Evolutionary conservation across 1,284 basidiomycete genomes (phyloP).

Genomic region (Boletus smithii): DNA sequence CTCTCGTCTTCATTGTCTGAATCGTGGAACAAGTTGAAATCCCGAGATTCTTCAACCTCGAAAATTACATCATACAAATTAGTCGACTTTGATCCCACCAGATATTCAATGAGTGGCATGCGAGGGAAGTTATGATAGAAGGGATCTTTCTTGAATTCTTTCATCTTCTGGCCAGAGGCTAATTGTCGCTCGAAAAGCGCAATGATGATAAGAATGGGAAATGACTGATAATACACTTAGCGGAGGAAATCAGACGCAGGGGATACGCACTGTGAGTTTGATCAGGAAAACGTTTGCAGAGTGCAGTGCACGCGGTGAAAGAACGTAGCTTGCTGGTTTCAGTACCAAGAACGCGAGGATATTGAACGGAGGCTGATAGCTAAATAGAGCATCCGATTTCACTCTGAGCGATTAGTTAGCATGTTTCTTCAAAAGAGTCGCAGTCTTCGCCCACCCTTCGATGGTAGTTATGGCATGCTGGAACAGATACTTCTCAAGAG

Average conservation of each 20-base stretch:
- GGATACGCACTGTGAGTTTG: conserved; percentile 50
- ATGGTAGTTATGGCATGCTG: conserved; percentile 85
- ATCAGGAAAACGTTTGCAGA: conserved; percentile 81
- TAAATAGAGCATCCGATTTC: conserved; percentile 87
- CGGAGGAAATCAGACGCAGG: not conserved
- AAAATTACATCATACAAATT: conserved; percentile 76
- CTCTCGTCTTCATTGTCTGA: conserved; percentile 37
- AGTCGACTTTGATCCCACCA: conserved; percentile 61
- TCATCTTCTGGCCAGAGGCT: conserved; percentile 45
- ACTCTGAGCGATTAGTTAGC: conserved; percentile 46
- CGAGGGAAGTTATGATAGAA: conserved; percentile 66
- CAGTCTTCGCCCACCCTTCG: conserved; percentile 61
- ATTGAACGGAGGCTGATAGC: conserved; percentile 86
- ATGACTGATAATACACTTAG: conserved; percentile 44
- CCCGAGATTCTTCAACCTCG: conserved; percentile 57
- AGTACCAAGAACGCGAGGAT: conserved; percentile 74
- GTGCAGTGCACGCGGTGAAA: conserved; percentile 74
- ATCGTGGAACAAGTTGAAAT: conserved; percentile 50
- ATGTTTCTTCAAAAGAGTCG: not conserved
- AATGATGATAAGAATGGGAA: conserved; percentile 78
- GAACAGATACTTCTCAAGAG: conserved; percentile 67
- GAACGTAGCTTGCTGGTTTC: conserved; percentile 69
- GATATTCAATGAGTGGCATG: conserved; percentile 67
- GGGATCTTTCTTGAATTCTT: conserved; percentile 47
- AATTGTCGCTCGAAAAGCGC: conserved; percentile 78